Evolutionary conservation across 768 basidiomycete genomes (phyloP).

Genomic region (Rhizopogon roseolus): DNA sequence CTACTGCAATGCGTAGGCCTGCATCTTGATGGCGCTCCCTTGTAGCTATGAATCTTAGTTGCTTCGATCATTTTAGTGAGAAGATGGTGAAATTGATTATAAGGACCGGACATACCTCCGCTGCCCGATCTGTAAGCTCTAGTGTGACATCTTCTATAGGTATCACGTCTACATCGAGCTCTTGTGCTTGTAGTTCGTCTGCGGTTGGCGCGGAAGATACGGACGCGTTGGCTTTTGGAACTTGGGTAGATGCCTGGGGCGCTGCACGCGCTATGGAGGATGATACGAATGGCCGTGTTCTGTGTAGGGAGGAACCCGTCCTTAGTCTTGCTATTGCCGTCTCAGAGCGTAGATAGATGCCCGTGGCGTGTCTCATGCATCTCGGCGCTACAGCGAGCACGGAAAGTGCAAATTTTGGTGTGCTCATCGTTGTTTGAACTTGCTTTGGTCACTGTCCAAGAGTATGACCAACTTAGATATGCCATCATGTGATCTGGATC

Average conservation of each 20-base stretch:
- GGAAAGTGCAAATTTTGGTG: not conserved
- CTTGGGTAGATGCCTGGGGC: not conserved
- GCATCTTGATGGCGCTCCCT: constrained; percentile 57
- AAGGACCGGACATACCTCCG: constrained; percentile 46
- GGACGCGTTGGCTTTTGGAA: not conserved
- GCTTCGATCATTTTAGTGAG: constrained; percentile 41
- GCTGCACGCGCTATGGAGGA: not conserved
- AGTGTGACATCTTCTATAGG: constrained; percentile 50
- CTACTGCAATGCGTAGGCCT: constrained; percentile 78
- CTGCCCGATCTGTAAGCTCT: constrained; percentile 67
- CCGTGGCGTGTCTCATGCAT: not conserved
- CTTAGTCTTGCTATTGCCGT: not conserved
- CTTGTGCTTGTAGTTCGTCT: constrained; percentile 52
- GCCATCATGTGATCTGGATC: not conserved
- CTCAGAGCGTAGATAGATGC: not conserved
- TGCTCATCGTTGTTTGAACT: not conserved
- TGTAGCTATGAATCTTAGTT: constrained; percentile 68
- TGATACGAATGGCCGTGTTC: not conserved
- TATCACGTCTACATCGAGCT: constrained; percentile 58
- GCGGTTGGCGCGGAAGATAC: constrained; percentile 34
- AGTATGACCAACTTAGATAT: not conserved
- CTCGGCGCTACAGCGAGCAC: not conserved
- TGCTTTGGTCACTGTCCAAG: not conserved
- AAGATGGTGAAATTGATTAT: not conserved
- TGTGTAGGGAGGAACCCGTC: not conserved